phyloP scores from a whole-genome alignment of 257 asterid species.

The Eucommia ulmoides region DNA sequence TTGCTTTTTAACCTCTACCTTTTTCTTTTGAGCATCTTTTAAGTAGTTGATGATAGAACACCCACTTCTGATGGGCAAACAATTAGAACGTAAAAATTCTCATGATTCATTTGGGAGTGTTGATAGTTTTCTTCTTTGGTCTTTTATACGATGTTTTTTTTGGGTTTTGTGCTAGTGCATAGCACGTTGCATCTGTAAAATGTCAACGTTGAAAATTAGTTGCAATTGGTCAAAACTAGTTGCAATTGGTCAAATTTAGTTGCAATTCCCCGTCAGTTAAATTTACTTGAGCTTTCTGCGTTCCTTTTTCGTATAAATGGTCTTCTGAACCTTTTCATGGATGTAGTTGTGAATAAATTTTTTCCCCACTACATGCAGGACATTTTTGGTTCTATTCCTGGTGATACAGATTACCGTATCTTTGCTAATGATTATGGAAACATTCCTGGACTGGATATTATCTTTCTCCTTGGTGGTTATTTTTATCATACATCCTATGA shows the following conservation, averaged over 20 bases:
- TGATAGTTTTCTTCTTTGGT: too few relatives aligned
- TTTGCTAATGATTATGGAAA: slow-evolving; percentile 84
- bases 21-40: not conserved
- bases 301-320: not conserved
- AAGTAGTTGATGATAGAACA: not conserved
- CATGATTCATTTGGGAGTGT: not conserved
- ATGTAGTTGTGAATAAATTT: slow-evolving; percentile 2
- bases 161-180: too few relatives aligned
- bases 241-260: too few relatives aligned
- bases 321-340: not conserved
- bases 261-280: not conserved
- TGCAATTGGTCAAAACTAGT: too few relatives aligned
- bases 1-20: slow-evolving; percentile 9
- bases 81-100: not conserved
- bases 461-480: slow-evolving; percentile 93
- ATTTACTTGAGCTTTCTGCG: not conserved
- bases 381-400: slow-evolving; percentile 78
- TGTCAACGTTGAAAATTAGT: too few relatives aligned
- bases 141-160: too few relatives aligned
- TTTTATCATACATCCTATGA: slow-evolving; percentile 90
- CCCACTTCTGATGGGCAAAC: not conserved
- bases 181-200: too few relatives aligned
- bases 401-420: slow-evolving; percentile 97
- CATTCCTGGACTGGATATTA: slow-evolving; percentile 95
- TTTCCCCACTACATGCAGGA: slow-evolving; percentile 46